Base-by-base conservation (phyloP, 2,329 filamentous ascomycete species). In the Hypoxylon sp. region DNA sequence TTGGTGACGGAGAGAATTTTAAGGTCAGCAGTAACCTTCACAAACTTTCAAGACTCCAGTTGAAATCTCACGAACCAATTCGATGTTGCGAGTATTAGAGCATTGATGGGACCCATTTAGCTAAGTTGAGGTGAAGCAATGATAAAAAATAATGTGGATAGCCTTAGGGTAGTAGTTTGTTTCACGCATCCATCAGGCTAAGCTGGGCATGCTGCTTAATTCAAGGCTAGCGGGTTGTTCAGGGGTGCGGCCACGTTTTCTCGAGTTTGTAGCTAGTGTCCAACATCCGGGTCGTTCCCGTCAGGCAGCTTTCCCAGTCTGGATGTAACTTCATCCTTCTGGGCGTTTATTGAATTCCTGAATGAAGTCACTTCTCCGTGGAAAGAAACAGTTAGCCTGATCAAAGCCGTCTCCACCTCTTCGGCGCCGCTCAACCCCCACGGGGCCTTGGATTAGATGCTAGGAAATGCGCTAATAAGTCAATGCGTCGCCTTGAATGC, bases 401-500 rank as follows among this genome's bases (percentile, higher is more conserved):
- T 54, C 35, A 46, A 27, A 25, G 40, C 44, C 20, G 49, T 62
- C 65, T 68, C 68, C 68, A 68, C 65, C 64, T 44, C 58, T 56
- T 64, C 56, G 51, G 35, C 22, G 51, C 30, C 37, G 35, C 40
- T 30, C 25, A 61, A 63, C 62, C 64, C 61, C 65, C 65, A 68
- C 62, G 68, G 61, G 65, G 65, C 68, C 68, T 61, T 50, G 42
- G 14, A 25, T 53, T 51, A 66, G 25, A 13, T 66, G 55, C 56
- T 66, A 64, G 40, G 44, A 37, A 51, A 57, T 58, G 25, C 62
- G 31, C 68, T 68, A 68, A 58, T 3, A 63, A 59, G 60, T 59
- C 66, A 68, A 68, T 62, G 66, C 66, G 60, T 22, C 40, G 46
- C 50, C 27, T 60, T 57, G 25, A 55, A 49, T 58, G 35, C 25